Conservation (phyloP, 164 flowering plant genomes). For the Akebia trifoliata region DNA sequence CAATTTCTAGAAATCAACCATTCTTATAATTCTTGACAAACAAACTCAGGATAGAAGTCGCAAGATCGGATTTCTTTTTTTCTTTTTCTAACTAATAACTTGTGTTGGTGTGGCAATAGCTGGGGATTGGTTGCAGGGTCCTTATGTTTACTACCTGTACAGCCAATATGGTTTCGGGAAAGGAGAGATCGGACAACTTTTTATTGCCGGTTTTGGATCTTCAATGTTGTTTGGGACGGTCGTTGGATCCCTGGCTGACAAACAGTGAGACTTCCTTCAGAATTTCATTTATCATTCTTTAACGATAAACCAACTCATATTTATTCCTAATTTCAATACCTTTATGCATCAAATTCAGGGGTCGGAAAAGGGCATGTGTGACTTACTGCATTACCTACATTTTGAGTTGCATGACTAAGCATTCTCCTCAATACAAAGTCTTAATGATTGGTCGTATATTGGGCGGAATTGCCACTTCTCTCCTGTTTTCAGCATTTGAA, state of each 20-base stretch:
- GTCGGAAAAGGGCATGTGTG: slow-evolving; percentile 93
- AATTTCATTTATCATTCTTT: background rate
- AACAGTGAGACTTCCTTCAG: slow-evolving; percentile 57
- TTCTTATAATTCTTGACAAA: background rate
- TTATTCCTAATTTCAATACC: slow-evolving; percentile 1
- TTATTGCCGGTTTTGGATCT: slow-evolving; percentile 98
- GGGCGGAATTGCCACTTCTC: slow-evolving; percentile 98
- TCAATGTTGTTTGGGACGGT: slow-evolving; percentile 97
- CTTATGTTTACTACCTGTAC: slow-evolving; percentile 27
- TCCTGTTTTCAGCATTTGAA: slow-evolving; percentile 92
- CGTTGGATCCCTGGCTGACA: slow-evolving; percentile 98
- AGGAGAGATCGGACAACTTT: slow-evolving; percentile 95
- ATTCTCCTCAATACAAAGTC: slow-evolving; percentile 85
- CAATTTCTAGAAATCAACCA: background rate
- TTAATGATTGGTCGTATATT: slow-evolving; percentile 92
- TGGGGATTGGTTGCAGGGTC: slow-evolving; percentile 88
- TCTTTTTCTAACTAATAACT: slow-evolving; percentile 7
- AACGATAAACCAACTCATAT: background rate
- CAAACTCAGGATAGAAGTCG: background rate
- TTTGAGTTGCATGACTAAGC: slow-evolving; percentile 95
- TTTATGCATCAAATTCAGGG: slow-evolving; percentile 46
- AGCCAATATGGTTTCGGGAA: slow-evolving; percentile 71
- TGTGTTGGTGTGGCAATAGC: slow-evolving; percentile 43
- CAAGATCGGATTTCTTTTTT: background rate
- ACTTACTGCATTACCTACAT: slow-evolving; percentile 97